Evolutionary conservation across 169 alveolate genomes (phyloP), one percentile per base, ranked within the genome.

Genomic region (Plasmodium fragile): DNA sequence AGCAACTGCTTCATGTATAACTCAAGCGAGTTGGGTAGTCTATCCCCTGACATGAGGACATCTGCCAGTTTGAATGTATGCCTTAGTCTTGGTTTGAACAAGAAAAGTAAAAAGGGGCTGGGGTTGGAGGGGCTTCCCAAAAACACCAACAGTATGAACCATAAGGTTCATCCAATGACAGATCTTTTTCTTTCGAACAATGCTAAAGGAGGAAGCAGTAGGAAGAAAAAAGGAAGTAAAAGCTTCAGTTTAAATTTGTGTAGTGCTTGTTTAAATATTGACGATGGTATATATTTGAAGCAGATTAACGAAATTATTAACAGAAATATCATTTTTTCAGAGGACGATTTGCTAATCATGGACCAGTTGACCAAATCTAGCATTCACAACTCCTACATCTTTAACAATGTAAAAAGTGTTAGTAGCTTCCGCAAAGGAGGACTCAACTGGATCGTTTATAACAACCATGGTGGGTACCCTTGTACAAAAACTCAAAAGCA

Each of bases 371-470:
- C 49, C 30, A 34, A 55, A 22, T 43, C 55, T 8, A 39, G 32
- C 32, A 32, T 72, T 0, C 22, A 34, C 18, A 53, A 55, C 28
- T 89, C 94, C 4, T 89, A 78, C 53, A 18, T 77, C 16, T 89
- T 89, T 43, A 59, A 39, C 16, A 89, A 78, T 43, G n/a, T 89
- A 13, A 89, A 89, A 78, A 59, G 36, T 25, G 39, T 78, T 0
- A 78, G 81, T 2, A 89, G 13, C 10, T 89, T 89, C 81, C 93
- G 97, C 32, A 94, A 92, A 77, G 97, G 97, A 1, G 97, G 97
- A 4, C 75, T 96, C 7, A 95, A 96, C 28, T 96, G 97, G 97
- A 83, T 84, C 11, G 94, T 83, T 10, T 79, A 92, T 45, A 70
- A 77, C 45, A 93, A 92, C 34, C 95, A 34, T 8, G 72, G 30